Base-by-base conservation (phyloP, 2,329 filamentous ascomycete genomes). In the Elsinoe necatrix region DNA sequence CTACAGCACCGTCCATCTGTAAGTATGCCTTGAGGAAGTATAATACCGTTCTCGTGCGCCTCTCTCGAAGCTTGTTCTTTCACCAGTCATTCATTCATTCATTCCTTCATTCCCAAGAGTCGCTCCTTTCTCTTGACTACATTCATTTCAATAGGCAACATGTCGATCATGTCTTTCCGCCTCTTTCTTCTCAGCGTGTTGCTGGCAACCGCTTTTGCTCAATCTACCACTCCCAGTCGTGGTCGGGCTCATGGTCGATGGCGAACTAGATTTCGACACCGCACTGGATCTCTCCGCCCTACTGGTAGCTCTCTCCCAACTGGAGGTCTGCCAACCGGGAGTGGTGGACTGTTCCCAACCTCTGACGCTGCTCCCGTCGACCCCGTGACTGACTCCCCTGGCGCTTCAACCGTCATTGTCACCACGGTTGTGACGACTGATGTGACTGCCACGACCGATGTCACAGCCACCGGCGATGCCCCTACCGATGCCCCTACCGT, bases 381-480 rank as follows among this genome's bases (percentile, higher is more conserved):
- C 11, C 42, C 37, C 6, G 52, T 31, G 55, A 56, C 55, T 9
- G 57, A 57, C 29, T 2, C 12, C 23, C 48, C 48, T 18, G 18
- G 29, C 20, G 29, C 8, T n/a, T 52, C 48, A n/a, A 52, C 48
- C 7, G 48, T 52, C 16, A n/a, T 52, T 8, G 48, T 52, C 29
- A 52, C 48, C 41, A 57, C 47, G 18, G 39, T 39, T 29, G 51
- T 56, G 45, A 65, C 67, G 55, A 64, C 69, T 55, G 68, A 66
- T 56, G 68, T 73, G 42, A 72, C 72, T 29, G 66, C 27, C 31
- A 72, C 69, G 43, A 67, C 70, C 60, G 69, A 69, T 58, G 68
- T 73, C 51, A 72, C 72, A 25, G 66, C 73, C 55, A 74, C 72
- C 29, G 68, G 73, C 48, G 68, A 68, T 31, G 65, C 65, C 27